Conservation (phyloP, 2,329 filamentous ascomycete species). For the Magnaporthales sp. region DNA sequence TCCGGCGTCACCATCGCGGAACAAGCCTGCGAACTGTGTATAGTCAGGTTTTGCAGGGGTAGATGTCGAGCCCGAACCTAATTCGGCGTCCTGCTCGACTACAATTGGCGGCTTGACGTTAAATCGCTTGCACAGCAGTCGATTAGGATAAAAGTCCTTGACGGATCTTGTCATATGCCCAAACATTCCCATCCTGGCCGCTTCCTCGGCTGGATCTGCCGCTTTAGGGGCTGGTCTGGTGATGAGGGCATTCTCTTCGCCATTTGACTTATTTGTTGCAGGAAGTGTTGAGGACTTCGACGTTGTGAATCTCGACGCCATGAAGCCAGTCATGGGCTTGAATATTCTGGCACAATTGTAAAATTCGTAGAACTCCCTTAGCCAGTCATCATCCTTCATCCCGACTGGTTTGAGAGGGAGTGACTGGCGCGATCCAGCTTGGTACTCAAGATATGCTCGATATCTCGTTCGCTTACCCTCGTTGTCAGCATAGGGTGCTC, state of each 20-base stretch:
- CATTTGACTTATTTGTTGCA: neutral
- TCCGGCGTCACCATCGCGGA: neutral
- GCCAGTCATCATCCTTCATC: constrained; percentile 61
- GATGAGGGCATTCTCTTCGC: constrained; percentile 25
- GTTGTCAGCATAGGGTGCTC: constrained; percentile 77
- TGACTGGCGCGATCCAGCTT: constrained; percentile 51
- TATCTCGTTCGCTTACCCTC: constrained; percentile 74
- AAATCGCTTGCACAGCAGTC: constrained; percentile 90
- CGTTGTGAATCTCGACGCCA: constrained; percentile 89
- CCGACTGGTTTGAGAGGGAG: constrained; percentile 39
- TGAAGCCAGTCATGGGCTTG: constrained; percentile 81
- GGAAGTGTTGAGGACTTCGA: constrained; percentile 34
- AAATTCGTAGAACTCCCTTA: constrained; percentile 73
- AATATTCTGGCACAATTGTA: constrained; percentile 61
- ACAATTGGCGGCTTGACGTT: constrained; percentile 72
- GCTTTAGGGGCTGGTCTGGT: constrained; percentile 44
- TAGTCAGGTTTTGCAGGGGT: constrained; percentile 7
- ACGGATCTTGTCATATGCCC: constrained; percentile 73
- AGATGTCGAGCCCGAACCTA: constrained; percentile 10
- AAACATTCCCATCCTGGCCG: constrained; percentile 87
- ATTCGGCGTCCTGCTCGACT: constrained; percentile 45
- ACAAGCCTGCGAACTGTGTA: neutral
- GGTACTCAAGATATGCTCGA: constrained; percentile 68
- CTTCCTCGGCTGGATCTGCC: constrained; percentile 73
- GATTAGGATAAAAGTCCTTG: constrained; percentile 67